Evolutionary conservation across 1,139 yeast species (phyloP), one percentile per base, ranked within the genome.

Genomic region (Magnusiomyces tetraspermus): DNA sequence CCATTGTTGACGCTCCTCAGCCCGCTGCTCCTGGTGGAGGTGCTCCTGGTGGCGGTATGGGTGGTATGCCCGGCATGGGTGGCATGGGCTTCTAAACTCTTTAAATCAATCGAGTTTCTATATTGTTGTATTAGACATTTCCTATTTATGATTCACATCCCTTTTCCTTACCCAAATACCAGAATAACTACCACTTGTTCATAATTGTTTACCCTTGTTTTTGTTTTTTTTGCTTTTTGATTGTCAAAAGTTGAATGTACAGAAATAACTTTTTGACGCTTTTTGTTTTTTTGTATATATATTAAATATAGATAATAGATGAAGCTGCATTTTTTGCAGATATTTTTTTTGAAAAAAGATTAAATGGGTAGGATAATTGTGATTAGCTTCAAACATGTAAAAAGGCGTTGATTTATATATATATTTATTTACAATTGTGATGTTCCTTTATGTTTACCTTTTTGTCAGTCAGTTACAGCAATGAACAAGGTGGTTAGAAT

Each of bases 1-100:
- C 97, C 60, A 88, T 92, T 68, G 97, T 90, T 58, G 97, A 90
- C 65, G 96, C 95, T 64, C 97, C 97, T 63, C 90, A 86, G 74
- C 95, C 92, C 63, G 79, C 86, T 71, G 77, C 82, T 61, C 72
- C 84, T 60, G 80, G 89, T 59, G 77, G 86, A 56, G 80, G 89
- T 59, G 77, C 86, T 56, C 78, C 82, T 61, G 79, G 79, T 59
- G 82, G 84, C 63, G 71, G 71, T 49, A 77, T 77, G 80, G 77
- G 77, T 55, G 84, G 85, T 57, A 78, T 79, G 83, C 79, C 82
- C 55, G 75, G 75, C 54, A 69, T 69, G 73, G 73, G 73, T 51
- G 75, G 73, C 55, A 65, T 66, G 70, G 70, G 70, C 47, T 60
- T 59, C 60, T 59, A 45, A 46, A 46, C 26, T 23, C n/a, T n/a